Evolutionary conservation across 306 rosid species (phyloP).

Genomic region (Crotalaria pallida): DNA sequence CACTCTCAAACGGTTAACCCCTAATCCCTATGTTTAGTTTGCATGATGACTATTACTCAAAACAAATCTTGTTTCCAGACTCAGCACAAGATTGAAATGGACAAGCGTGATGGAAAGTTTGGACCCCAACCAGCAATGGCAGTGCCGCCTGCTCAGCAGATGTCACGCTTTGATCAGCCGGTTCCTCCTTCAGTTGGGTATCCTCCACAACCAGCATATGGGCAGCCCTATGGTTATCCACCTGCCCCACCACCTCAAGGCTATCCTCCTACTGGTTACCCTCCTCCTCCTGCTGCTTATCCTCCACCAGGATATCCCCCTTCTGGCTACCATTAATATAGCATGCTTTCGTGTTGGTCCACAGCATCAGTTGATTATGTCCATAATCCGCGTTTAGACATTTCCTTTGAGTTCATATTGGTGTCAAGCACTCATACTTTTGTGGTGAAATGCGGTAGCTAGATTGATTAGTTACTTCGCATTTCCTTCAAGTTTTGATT

Average conservation of each 20-base stretch:
- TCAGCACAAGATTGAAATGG: slow-evolving; percentile 93
- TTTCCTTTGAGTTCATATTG: slow-evolving; percentile 15
- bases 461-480: background rate
- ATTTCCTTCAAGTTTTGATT: slow-evolving; percentile 11
- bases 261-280: slow-evolving; percentile 58
- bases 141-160: slow-evolving; percentile 73
- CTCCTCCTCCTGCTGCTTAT: slow-evolving; percentile 46
- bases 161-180: slow-evolving; percentile 82
- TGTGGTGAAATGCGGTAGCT: slow-evolving; percentile 18
- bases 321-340: slow-evolving; percentile 35
- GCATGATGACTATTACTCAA: background rate
- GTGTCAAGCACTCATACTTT: background rate
- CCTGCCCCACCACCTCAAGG: slow-evolving; percentile 38
- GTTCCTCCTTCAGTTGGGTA: slow-evolving; percentile 77
- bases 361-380: background rate
- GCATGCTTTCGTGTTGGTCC: background rate
- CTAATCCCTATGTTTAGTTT: background rate
- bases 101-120: slow-evolving; percentile 78
- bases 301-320: slow-evolving; percentile 41
- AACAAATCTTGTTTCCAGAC: slow-evolving; percentile 50
- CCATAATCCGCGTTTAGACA: slow-evolving; percentile 1
- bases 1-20: background rate
- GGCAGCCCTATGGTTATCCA: slow-evolving; percentile 64
- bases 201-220: slow-evolving; percentile 54
- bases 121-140: slow-evolving; percentile 67